These are phyloP conservation scores for Cocos nucifera DNA, from an alignment of 176 grass and related monocot genomes.

Conservation along the genomic window DNA sequence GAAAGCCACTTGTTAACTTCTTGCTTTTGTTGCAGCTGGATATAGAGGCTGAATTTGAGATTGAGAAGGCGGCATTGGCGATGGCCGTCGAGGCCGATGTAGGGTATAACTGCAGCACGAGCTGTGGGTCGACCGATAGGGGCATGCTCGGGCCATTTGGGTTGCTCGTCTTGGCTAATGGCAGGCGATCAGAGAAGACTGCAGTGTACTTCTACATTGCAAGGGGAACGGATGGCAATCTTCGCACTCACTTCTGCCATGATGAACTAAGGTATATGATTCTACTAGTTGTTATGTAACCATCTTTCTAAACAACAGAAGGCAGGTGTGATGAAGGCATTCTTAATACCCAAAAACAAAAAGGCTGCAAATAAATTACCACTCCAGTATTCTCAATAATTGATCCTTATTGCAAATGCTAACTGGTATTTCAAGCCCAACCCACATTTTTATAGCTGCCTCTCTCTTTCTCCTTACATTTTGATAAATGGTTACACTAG, in stretches of 20 bases:
- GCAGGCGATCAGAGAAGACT: slow-evolving; percentile 41
- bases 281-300: not conserved
- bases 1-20: too few species aligned
- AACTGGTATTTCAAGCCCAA: too few species aligned
- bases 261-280: slow-evolving; percentile 40
- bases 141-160: slow-evolving; percentile 77
- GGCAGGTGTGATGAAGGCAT: too few species aligned
- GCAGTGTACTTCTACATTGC: slow-evolving; percentile 82
- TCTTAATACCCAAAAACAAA: too few species aligned
- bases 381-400: too few species aligned
- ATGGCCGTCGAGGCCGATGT: slow-evolving; percentile 36
- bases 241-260: slow-evolving; percentile 83
- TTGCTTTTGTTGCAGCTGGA: slow-evolving; percentile 39
- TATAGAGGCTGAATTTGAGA: slow-evolving; percentile 56
- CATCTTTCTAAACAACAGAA: too few species aligned
- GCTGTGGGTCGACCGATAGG: slow-evolving; percentile 31
- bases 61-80: slow-evolving; percentile 25
- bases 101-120: slow-evolving; percentile 74
- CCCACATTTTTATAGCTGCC: too few species aligned
- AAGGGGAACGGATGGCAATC: slow-evolving; percentile 35
- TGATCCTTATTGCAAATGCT: too few species aligned
- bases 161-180: slow-evolving; percentile 57
- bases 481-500: too few species aligned
- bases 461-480: too few species aligned
- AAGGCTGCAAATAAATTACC: too few species aligned